Conservation (phyloP, 345 rosid genomes). For the Stellera chamaejasme region DNA sequence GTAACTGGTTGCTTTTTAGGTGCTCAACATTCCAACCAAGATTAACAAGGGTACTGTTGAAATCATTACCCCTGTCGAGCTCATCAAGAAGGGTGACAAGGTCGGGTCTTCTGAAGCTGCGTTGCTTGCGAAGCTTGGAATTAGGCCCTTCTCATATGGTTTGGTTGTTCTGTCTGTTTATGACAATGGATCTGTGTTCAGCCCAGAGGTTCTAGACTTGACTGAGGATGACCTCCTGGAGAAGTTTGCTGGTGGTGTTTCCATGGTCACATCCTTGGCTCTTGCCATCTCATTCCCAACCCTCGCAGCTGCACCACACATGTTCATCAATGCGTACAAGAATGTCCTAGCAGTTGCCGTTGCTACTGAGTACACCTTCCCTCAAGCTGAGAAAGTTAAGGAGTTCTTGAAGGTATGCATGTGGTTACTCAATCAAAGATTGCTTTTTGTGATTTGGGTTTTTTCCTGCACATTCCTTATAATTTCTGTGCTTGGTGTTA, state of each 20-base stretch:
- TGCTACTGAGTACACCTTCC: slow-evolving; percentile 66
- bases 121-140: slow-evolving; percentile 76
- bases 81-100: slow-evolving; percentile 92
- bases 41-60: slow-evolving; percentile 99
- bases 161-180: slow-evolving; percentile 64
- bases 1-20: slow-evolving; percentile 20
- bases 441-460: not conserved
- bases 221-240: slow-evolving; percentile 71
- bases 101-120: slow-evolving; percentile 98
- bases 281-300: slow-evolving; percentile 84
- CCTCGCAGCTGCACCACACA: slow-evolving; percentile 83
- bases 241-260: slow-evolving; percentile 75
- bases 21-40: slow-evolving; percentile 92
- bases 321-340: slow-evolving; percentile 90
- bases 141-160: slow-evolving; percentile 94
- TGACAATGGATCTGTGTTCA: slow-evolving; percentile 81
- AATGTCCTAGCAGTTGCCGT: slow-evolving; percentile 64
- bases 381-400: slow-evolving; percentile 78
- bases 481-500: not conserved
- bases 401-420: slow-evolving; percentile 60
- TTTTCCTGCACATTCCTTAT: too few species aligned
- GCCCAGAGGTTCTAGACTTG: slow-evolving; percentile 78
- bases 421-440: not conserved
- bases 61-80: slow-evolving; percentile 89
- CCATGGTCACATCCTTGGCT: slow-evolving; percentile 60